phyloP scores from a whole-genome alignment of 768 basidiomycete genomes.

The Symmetrospora coprosmae region DNA sequence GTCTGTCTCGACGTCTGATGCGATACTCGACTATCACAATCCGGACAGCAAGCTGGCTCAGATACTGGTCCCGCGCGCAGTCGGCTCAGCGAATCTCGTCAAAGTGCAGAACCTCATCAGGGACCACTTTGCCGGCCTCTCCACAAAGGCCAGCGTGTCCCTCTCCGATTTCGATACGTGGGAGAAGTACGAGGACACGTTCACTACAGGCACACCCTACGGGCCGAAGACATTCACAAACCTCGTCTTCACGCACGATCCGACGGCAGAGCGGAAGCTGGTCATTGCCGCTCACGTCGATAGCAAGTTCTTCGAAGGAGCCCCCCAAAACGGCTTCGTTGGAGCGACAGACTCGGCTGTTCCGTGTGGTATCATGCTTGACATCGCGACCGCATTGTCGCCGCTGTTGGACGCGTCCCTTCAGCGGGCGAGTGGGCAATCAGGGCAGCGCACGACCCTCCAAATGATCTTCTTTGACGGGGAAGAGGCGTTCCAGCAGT shows the following conservation, averaged over 20 bases:
- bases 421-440: constrained; percentile 44
- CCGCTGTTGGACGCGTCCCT: constrained; percentile 51
- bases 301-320: constrained; percentile 25
- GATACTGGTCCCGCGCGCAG: constrained; percentile 68
- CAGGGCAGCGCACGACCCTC: constrained; percentile 65
- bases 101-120: constrained; percentile 22
- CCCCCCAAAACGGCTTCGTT: constrained; percentile 54
- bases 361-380: constrained; percentile 83
- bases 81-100: constrained; percentile 41
- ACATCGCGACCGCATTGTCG: constrained; percentile 53
- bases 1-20: not conserved
- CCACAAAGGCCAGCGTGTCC: not conserved
- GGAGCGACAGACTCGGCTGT: constrained; percentile 96
- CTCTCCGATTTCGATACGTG: constrained; percentile 43
- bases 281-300: constrained; percentile 51
- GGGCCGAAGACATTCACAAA: constrained; percentile 71
- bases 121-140: constrained; percentile 12
- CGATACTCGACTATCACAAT: constrained; percentile 47
- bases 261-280: constrained; percentile 61
- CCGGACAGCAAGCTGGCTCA: constrained; percentile 61
- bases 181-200: constrained; percentile 74
- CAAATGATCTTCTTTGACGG: constrained; percentile 94
- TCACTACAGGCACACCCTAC: constrained; percentile 64
- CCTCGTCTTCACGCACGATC: constrained; percentile 87
- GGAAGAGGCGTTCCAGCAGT: constrained; percentile 83